phyloP scores from a whole-genome alignment of 768 basidiomycete species.

The Mycena kentingensis region DNA sequence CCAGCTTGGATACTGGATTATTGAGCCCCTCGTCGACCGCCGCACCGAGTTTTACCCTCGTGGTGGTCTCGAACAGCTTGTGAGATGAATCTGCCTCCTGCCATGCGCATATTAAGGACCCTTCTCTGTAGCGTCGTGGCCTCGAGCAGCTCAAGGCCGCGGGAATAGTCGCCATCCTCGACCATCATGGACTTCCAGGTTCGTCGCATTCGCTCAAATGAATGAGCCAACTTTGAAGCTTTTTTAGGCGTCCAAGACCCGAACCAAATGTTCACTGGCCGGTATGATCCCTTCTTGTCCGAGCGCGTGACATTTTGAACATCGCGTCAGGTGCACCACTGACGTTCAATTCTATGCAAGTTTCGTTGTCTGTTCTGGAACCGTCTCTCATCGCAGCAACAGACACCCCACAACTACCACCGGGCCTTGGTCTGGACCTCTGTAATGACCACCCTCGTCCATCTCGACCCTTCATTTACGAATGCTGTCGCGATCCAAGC shows the following conservation, averaged over 20 bases:
- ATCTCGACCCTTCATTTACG: slow-evolving; percentile 66
- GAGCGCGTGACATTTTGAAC: not conserved
- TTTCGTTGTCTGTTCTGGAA: not conserved
- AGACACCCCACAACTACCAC: slow-evolving; percentile 74
- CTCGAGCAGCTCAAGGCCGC: slow-evolving; percentile 59
- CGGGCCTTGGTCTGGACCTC: slow-evolving; percentile 82
- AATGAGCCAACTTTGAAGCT: slow-evolving; percentile 53
- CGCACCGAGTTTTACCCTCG: slow-evolving; percentile 62
- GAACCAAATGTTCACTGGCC: slow-evolving; percentile 68
- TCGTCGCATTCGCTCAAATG: not conserved
- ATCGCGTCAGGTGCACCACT: slow-evolving; percentile 54
- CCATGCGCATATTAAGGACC: not conserved
- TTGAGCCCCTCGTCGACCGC: slow-evolving; percentile 70
- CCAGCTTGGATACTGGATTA: slow-evolving; percentile 82
- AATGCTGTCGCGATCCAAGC: slow-evolving; percentile 74
- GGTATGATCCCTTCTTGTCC: slow-evolving; percentile 37
- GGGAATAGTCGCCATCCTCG: slow-evolving; percentile 67
- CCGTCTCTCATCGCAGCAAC: not conserved
- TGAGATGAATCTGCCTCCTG: slow-evolving; percentile 32
- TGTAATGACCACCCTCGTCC: slow-evolving; percentile 73
- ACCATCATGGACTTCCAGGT: slow-evolving; percentile 61
- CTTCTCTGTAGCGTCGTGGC: slow-evolving; percentile 55
- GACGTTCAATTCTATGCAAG: slow-evolving; percentile 75
- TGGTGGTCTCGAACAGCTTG: slow-evolving; percentile 69
- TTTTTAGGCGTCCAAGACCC: slow-evolving; percentile 68